Conservation (phyloP, 495 filamentous ascomycete genomes). For the Aspergillus steynii region DNA sequence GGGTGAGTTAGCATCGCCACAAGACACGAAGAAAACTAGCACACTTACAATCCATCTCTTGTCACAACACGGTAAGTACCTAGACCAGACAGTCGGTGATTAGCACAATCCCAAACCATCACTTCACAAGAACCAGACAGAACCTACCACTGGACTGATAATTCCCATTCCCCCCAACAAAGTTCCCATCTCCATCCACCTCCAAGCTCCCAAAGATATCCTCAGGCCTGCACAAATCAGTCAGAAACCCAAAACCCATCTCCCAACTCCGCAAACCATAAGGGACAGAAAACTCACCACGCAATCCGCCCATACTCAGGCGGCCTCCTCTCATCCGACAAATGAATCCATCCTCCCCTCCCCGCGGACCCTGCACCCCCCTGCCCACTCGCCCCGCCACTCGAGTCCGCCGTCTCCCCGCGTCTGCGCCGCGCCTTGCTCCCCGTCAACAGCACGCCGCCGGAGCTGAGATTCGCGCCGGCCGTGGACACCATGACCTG, state of each 20-base stretch:
- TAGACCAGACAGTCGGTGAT: constrained; percentile 14
- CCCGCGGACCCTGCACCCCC: constrained; percentile 83
- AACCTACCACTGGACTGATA: constrained; percentile 59
- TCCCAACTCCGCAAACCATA: background rate
- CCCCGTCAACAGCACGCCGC: constrained; percentile 61
- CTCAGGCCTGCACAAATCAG: constrained; percentile 54
- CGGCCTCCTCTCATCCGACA: constrained; percentile 78
- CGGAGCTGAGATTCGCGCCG: constrained; percentile 67
- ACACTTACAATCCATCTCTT: constrained; percentile 60
- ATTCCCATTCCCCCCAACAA: constrained; percentile 59
- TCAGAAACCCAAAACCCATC: background rate
- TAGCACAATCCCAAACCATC: constrained; percentile 9
- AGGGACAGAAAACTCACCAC: constrained; percentile 43
- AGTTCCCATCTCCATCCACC: constrained; percentile 74
- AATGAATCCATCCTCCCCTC: constrained; percentile 84
- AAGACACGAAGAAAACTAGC: background rate
- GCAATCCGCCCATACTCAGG: constrained; percentile 91
- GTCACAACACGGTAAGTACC: constrained; percentile 59
- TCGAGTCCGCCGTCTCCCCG: constrained; percentile 51
- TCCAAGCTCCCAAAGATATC: constrained; percentile 94
- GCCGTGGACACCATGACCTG: constrained; percentile 75
- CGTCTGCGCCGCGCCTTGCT: constrained; percentile 33
- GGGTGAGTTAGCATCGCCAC: constrained; percentile 19
- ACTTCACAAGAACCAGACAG: background rate
- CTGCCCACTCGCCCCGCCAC: constrained; percentile 76